Evolutionary conservation across 148 eudicot species (phyloP).

Genomic region (Dianthus caryophyllus): DNA sequence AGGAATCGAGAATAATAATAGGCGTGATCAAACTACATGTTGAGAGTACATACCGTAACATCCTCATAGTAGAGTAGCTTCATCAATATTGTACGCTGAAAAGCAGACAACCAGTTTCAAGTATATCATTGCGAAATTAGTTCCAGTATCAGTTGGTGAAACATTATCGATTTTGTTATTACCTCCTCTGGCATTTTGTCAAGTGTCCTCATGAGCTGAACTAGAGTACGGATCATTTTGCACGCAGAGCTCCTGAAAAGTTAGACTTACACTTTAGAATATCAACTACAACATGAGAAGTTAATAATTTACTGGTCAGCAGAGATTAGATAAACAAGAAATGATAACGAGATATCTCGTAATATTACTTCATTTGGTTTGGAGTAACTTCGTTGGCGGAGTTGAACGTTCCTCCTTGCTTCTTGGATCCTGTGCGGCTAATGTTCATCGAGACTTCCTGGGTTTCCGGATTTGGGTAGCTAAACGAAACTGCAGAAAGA

Average conservation of each 20-base stretch:
- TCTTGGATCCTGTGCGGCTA: conserved; percentile 71
- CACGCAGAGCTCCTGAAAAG: conserved; percentile 88
- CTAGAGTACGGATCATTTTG: conserved; percentile 86
- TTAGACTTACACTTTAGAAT: conserved; percentile 4
- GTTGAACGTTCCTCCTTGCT: conserved; percentile 74
- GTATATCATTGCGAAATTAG: not conserved
- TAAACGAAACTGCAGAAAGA: conserved; percentile 65
- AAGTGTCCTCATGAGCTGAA: conserved; percentile 92
- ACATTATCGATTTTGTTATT: conserved; percentile 7
- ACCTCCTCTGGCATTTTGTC: conserved; percentile 99
- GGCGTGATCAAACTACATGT: not conserved
- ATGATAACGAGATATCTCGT: not conserved
- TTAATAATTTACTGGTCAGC: not conserved
- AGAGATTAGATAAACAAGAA: not conserved
- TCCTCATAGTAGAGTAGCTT: conserved; percentile 89
- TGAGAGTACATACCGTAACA: conserved; percentile 59
- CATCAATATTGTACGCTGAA: conserved; percentile 94
- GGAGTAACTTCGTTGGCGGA: conserved; percentile 76
- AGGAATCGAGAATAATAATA: not conserved
- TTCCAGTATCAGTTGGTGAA: not conserved
- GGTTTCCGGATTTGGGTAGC: conserved; percentile 64
- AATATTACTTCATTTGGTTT: conserved; percentile 70
- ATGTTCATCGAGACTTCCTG: conserved; percentile 88
- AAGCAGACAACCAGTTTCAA: conserved; percentile 20
- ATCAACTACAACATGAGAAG: not conserved